These are phyloP conservation scores for Torulaspora franciscae DNA, from an alignment of 805 yeast genomes.

Conservation along the genomic window DNA sequence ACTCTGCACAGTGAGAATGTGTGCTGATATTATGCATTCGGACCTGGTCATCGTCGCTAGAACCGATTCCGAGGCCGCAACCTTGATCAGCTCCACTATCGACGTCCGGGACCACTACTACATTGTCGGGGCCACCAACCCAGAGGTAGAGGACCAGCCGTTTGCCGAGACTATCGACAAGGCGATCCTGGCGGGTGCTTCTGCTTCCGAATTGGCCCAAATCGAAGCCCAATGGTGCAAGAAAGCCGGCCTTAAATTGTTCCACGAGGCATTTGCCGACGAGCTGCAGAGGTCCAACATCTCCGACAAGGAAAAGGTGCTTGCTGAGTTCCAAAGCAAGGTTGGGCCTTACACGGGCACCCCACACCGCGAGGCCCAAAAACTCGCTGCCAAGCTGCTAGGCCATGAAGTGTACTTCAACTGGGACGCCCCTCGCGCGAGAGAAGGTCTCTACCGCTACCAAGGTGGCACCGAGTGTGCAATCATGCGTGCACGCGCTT, in stretches of 20 bases:
- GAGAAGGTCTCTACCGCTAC: slow-evolving; percentile 97
- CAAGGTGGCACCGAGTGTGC: slow-evolving; percentile 97
- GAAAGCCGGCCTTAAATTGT: slow-evolving; percentile 79
- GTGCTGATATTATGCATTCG: slow-evolving; percentile 89
- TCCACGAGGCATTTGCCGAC: slow-evolving; percentile 87
- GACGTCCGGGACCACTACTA: slow-evolving; percentile 94
- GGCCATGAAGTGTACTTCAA: slow-evolving; percentile 84
- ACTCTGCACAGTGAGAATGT: slow-evolving; percentile 86
- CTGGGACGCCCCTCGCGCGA: slow-evolving; percentile 92
- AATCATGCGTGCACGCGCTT: slow-evolving; percentile 92
- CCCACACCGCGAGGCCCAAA: slow-evolving; percentile 75
- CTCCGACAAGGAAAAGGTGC: slow-evolving; percentile 54
- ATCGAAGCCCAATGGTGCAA: slow-evolving; percentile 79
- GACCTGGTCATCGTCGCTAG: slow-evolving; percentile 87
- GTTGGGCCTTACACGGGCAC: slow-evolving; percentile 72
- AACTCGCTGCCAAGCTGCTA: slow-evolving; percentile 64
- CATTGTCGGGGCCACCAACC: slow-evolving; percentile 86
- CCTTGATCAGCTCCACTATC: slow-evolving; percentile 86
- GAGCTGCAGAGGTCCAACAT: slow-evolving; percentile 57
- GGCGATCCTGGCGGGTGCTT: slow-evolving; percentile 72
- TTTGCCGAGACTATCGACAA: slow-evolving; percentile 71
- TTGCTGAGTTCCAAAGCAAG: slow-evolving; percentile 58
- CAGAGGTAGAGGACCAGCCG: slow-evolving; percentile 53
- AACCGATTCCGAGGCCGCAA: slow-evolving; percentile 97
- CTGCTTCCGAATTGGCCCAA: slow-evolving; percentile 63